phyloP scores from a whole-genome alignment of 768 basidiomycete genomes.

The Rhodosporidiobolus odoratus region DNA sequence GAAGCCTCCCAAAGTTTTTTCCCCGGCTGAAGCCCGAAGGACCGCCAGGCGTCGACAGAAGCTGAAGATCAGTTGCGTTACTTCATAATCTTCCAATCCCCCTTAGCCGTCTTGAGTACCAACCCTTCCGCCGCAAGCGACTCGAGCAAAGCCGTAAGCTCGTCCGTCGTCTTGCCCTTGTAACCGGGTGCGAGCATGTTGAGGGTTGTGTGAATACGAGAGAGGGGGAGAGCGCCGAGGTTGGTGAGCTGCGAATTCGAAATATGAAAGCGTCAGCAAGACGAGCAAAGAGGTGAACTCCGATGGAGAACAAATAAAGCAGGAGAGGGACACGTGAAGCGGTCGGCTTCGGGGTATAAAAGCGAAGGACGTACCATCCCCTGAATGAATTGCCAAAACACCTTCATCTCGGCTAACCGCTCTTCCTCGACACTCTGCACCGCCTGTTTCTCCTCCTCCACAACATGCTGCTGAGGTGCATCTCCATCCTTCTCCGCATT shows the following conservation, averaged over 20 bases:
- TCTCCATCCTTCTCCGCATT: not conserved
- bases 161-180: slow-evolving; percentile 65
- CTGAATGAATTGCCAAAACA: slow-evolving; percentile 90
- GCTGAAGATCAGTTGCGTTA: slow-evolving; percentile 2
- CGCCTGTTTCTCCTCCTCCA: slow-evolving; percentile 34
- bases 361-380: slow-evolving; percentile 31
- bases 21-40: too few species aligned
- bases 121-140: slow-evolving; percentile 71
- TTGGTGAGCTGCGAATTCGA: slow-evolving; percentile 60
- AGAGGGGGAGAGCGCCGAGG: slow-evolving; percentile 65
- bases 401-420: slow-evolving; percentile 57
- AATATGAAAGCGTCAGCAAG: not conserved
- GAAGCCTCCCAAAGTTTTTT: too few species aligned
- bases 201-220: slow-evolving; percentile 84
- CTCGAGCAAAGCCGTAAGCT: slow-evolving; percentile 73
- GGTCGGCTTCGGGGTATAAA: not conserved
- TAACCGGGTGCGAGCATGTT: slow-evolving; percentile 71
- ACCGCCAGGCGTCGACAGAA: too few species aligned
- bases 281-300: not conserved
- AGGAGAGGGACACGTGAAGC: not conserved
- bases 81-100: slow-evolving; percentile 35
- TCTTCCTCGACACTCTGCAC: slow-evolving; percentile 40
- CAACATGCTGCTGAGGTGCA: not conserved
- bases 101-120: slow-evolving; percentile 48
- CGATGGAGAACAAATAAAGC: not conserved